A percentile compares a stretch with the other conserved stretches of the same genome.
phyloP scores from a whole-genome alignment of 2,329 filamentous ascomycete genomes.

The Colletotrichum ledebouriae region DNA sequence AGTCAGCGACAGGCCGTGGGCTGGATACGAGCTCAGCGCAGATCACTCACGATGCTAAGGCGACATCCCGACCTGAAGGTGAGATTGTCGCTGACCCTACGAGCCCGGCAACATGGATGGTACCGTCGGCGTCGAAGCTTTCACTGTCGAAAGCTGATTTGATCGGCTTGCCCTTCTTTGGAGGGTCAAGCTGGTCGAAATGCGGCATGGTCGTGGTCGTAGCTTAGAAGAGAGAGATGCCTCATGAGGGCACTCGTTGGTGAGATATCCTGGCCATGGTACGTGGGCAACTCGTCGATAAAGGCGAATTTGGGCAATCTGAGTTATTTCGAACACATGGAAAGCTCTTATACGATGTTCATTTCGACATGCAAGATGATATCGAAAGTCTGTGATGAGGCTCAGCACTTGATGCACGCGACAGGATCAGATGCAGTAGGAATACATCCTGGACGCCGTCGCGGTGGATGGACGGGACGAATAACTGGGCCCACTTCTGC shows the following conservation, averaged over 20 bases:
- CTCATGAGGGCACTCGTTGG: conserved; percentile 39
- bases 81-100: conserved; percentile 95
- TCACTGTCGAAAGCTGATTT: conserved; percentile 85
- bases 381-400: conserved; percentile 27
- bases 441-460: conserved; percentile 8
- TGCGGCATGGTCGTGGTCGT: conserved; percentile 59
- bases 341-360: not conserved
- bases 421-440: conserved; percentile 29
- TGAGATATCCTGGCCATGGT: conserved; percentile 39
- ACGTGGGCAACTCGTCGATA: conserved; percentile 3
- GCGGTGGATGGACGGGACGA: conserved; percentile 32
- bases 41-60: conserved; percentile 79
- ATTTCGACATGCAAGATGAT: conserved; percentile 14
- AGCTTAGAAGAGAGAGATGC: conserved; percentile 39
- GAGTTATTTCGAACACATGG: not conserved
- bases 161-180: conserved; percentile 70
- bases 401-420: conserved; percentile 35
- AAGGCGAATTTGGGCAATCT: not conserved
- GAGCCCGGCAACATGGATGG: conserved; percentile 83
- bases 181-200: conserved; percentile 61
- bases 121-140: conserved; percentile 87
- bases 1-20: conserved; percentile 8
- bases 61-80: conserved; percentile 89
- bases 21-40: not conserved
- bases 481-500: not conserved